Conservation (phyloP, 768 basidiomycete genomes). For the Leccinum sublutescens region DNA sequence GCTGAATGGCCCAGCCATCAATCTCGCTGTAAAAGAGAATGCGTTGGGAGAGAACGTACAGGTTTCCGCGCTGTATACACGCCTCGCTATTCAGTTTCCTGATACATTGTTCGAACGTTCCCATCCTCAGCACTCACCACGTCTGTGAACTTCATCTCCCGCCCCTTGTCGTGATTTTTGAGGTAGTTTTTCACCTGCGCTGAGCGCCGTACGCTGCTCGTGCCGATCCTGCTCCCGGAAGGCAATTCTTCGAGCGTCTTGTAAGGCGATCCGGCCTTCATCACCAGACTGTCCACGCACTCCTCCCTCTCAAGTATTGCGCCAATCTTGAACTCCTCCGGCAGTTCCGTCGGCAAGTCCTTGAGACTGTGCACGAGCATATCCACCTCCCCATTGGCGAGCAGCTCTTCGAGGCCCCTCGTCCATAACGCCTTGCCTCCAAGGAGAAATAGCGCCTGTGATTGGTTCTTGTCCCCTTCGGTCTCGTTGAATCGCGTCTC, state of each 20-base stretch:
- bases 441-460: conserved; percentile 81
- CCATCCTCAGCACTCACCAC: conserved; percentile 59
- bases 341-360: conserved; percentile 88
- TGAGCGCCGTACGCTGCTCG: conserved; percentile 88
- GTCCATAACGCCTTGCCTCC: conserved; percentile 97
- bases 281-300: conserved; percentile 84
- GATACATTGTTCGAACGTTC: not conserved
- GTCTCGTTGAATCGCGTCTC: conserved; percentile 65
- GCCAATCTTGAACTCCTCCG: conserved; percentile 79
- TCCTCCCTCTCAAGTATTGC: conserved; percentile 87
- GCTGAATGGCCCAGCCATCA: conserved; percentile 39
- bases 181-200: conserved; percentile 84
- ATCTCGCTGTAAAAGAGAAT: not conserved
- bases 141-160: conserved; percentile 70
- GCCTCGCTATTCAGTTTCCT: not conserved
- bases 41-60: conserved; percentile 50
- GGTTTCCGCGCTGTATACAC: conserved; percentile 68
- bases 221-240: conserved; percentile 88
- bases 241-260: conserved; percentile 80
- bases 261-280: conserved; percentile 71
- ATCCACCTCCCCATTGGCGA: conserved; percentile 73
- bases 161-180: conserved; percentile 43
- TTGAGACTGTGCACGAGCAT: conserved; percentile 93
- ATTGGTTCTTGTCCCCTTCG: conserved; percentile 86
- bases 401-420: conserved; percentile 87